A percentile compares a stretch with the other conserved stretches of the same genome.
These are phyloP conservation scores for Colletotrichum sp. DNA, from an alignment of 2,329 filamentous ascomycete species.

Conservation along the genomic window DNA sequence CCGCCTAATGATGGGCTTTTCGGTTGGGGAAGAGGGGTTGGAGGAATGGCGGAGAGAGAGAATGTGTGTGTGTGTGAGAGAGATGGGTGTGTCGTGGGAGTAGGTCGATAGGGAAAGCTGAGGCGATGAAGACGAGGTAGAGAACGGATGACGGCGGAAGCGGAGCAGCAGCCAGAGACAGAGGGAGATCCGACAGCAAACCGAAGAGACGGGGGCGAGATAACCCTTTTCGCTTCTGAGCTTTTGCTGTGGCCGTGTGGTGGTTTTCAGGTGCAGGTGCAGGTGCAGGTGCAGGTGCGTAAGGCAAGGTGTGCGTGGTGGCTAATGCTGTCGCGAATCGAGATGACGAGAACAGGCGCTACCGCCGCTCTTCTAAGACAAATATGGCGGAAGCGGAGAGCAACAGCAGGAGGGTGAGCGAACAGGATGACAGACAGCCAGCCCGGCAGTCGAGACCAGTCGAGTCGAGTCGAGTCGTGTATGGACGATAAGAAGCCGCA, in stretches of 20 bases:
- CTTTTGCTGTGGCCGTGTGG: not conserved
- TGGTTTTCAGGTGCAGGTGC: not conserved
- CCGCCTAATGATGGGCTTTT: not conserved
- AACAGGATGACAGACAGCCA: not conserved
- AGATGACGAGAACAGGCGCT: constrained; percentile 10
- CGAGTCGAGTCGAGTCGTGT: not conserved
- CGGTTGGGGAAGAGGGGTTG: not conserved
- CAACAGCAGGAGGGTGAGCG: not conserved
- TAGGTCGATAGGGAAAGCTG: not conserved
- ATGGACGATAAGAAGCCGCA: not conserved
- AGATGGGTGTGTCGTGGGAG: not conserved
- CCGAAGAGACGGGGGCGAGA: not conserved
- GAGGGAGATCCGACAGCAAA: not conserved
- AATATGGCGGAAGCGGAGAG: constrained; percentile 1
- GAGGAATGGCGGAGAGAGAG: not conserved
- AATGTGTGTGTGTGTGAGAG: not conserved
- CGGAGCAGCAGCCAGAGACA: not conserved
- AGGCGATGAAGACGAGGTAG: not conserved
- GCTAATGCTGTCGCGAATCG: constrained; percentile 12
- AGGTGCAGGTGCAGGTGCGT: not conserved
- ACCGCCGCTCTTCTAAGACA: constrained; percentile 12
- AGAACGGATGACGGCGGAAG: constrained; percentile 15
- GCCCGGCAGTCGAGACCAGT: not conserved
- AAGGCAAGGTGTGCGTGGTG: not conserved
- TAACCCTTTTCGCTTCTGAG: not conserved